These are phyloP conservation scores for Galerina marginata DNA, from an alignment of 768 basidiomycete species.

Conservation along the genomic window DNA sequence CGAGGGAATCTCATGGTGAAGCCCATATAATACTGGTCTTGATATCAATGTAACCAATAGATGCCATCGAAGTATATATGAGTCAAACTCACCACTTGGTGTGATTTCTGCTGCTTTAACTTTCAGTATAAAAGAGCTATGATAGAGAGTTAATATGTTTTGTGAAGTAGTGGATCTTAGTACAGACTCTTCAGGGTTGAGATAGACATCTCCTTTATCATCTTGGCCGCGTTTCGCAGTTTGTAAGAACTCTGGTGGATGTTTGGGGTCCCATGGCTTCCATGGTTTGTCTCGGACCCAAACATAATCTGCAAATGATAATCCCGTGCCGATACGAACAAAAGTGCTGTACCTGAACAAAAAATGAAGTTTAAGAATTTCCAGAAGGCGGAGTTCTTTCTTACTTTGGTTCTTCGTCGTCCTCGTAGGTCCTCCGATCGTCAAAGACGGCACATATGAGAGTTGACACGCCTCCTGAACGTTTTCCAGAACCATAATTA, in stretches of 20 bases:
- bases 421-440: constrained; percentile 59
- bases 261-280: constrained; percentile 78
- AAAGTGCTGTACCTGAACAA: constrained; percentile 86
- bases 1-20: constrained; percentile 96
- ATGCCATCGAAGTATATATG: not conserved
- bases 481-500: constrained; percentile 85
- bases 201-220: constrained; percentile 90
- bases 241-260: constrained; percentile 72
- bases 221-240: constrained; percentile 66
- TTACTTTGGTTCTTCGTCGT: constrained; percentile 71
- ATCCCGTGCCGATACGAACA: constrained; percentile 88
- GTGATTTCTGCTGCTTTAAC: constrained; percentile 95
- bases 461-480: constrained; percentile 89
- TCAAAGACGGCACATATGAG: constrained; percentile 90
- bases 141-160: not conserved
- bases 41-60: constrained; percentile 2
- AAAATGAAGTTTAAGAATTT: not conserved
- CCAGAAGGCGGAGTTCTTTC: constrained; percentile 13
- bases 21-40: constrained; percentile 83
- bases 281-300: constrained; percentile 85
- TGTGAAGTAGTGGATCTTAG: not conserved
- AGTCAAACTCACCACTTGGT: constrained; percentile 58
- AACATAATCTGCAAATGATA: constrained; percentile 85
- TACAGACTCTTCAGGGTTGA: constrained; percentile 78
- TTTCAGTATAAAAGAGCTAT: constrained; percentile 90